Evolutionary conservation across 257 asterid species (phyloP), one percentile per base, ranked within the genome.

Genomic region (Przewalskia tangutica): DNA sequence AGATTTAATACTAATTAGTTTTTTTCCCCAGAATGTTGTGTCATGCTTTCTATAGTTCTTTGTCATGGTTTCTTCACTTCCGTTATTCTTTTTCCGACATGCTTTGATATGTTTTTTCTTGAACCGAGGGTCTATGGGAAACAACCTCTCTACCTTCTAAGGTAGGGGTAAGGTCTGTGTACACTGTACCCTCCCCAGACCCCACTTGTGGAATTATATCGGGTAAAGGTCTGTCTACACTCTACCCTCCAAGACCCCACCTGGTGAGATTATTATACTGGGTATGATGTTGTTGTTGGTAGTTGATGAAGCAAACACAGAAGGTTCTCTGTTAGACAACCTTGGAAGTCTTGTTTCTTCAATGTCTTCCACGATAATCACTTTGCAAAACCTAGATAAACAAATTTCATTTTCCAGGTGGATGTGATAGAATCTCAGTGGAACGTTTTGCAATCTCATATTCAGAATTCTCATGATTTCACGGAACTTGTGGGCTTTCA

Each of bases 351-450:
- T 20, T 77, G 64, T 84, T 46, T 84, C 55, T 59, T 56, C 17
- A 13, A 58, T 78, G 68, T 36, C 42, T 58, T 73, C 82, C 85
- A 85, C 20, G 66, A 17, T 20, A 82, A 60, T 55, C 84, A n/a
- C 71, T 63, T 46, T 44, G 50, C 82, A 36, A 85, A 80, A 59
- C 50, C 20, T 77, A 44, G 42, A 23, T 68, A 75, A 27, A 50
- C 80, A 50, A 16, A 36, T 87, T 70, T 78, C 36, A 81, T 86
- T 84, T 87, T 51, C 77, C 89, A 96, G 99, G 99, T 94, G 89
- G 99, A 96, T 62, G 99, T 96, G n/a, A 92, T 96, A 85, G 99
- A 96, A 85, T 93, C 98, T 82, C 99, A 94, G 87, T 96, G 99
- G 99, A 96, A 94, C 42, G 91, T 92, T 70, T 88, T 96, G 90